A percentile compares a stretch with the other conserved stretches of the same genome.
Evolutionary conservation across 2,329 filamentous ascomycete genomes (phyloP).

Genomic region (Microsporum canis): DNA sequence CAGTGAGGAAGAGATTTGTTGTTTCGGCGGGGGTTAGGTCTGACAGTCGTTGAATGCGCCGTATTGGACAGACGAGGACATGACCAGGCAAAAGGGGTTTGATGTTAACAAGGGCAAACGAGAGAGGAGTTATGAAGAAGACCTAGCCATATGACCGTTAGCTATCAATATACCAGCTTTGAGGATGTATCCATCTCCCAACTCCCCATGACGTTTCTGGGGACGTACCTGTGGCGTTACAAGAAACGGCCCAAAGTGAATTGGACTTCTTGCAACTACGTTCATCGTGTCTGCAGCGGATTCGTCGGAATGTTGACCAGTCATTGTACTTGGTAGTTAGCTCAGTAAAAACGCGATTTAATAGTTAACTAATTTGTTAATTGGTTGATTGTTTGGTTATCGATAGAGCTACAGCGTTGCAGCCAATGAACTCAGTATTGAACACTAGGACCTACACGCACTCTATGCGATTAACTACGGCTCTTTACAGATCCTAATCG

Average conservation of each 20-base stretch:
- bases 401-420: background rate
- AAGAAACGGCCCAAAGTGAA: conserved; percentile 65
- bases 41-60: conserved; percentile 57
- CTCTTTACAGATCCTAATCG: too few relatives aligned
- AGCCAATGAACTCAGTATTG: too few relatives aligned
- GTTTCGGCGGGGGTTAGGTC: conserved; percentile 63
- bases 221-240: conserved; percentile 58
- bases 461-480: too few relatives aligned
- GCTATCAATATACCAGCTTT: background rate
- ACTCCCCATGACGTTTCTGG: too few relatives aligned
- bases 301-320: background rate
- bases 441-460: too few relatives aligned
- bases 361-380: too few relatives aligned
- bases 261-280: conserved; percentile 22
- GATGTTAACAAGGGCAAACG: conserved; percentile 86
- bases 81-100: conserved; percentile 90
- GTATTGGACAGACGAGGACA: conserved; percentile 73
- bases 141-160: conserved; percentile 45
- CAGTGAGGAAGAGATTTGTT: conserved; percentile 75
- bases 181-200: background rate
- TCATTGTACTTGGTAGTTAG: background rate
- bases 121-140: conserved; percentile 68
- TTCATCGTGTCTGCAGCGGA: background rate
- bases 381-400: background rate
- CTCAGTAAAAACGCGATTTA: too few relatives aligned